Base-by-base conservation (phyloP, 768 basidiomycete genomes). In the Lactifluus rugatus region DNA sequence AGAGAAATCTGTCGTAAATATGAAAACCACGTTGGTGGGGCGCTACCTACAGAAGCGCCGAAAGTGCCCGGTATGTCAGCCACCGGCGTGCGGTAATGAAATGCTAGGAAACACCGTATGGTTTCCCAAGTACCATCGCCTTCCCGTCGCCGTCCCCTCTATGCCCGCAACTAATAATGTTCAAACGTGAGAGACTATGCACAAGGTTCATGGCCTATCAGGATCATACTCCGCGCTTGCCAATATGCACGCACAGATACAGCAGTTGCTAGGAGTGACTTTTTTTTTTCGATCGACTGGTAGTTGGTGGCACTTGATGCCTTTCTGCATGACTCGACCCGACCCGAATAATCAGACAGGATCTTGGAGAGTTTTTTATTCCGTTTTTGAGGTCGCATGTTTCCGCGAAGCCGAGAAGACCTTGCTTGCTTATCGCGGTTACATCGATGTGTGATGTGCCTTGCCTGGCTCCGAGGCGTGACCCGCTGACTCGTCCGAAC, bases 21-120 rank as follows among this genome's bases (percentile, higher is more conserved):
- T 58, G 57, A 58, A 58, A 48, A 36, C 25, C 52, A 44, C 47
- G 52, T 48, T 58, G 36, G 37, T 19, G 36, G n/a, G 45, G 31
- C 52, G 52, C 52, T 44, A 23, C 42, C 52, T 1, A 26, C 39
- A 17, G n/a, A 44, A 44, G 42, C 42, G 42, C 42, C 42, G 21
- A 44, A 44, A 21, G n/a, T 23, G 42, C 7, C 41, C 10, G 41
- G n/a, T 19, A 21, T 44, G 42, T 44, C 42, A 44, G 21, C 42
- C 11, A 21, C 19, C 42, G 42, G 42, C 42, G 3, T 44, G 7
- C 42, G 42, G 42, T 5, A 23, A 23, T 21, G 21, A 44, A 44
- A 44, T 23, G 2, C 21, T 44, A 44, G 11, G 7, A 44, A 11
- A 21, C 21, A 44, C 42, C 42, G 7, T 10, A 28, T 8, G 7